A percentile compares a stretch with the other conserved stretches of the same genome.
These are phyloP conservation scores for Tylopilus rubrobrunneus DNA, from an alignment of 768 basidiomycete genomes.

Conservation along the genomic window DNA sequence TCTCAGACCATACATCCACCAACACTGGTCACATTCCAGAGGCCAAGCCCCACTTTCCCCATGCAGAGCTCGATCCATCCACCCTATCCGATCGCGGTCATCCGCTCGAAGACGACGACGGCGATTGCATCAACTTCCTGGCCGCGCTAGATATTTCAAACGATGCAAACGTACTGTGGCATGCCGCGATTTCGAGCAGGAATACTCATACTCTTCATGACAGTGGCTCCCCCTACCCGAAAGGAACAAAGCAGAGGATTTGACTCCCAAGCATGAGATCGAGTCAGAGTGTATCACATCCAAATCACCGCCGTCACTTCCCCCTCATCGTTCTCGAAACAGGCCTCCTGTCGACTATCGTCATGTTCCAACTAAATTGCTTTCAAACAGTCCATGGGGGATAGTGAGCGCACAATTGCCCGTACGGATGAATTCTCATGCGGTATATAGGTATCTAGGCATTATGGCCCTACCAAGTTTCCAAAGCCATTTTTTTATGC, in stretches of 20 bases:
- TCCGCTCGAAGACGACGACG: slow-evolving; percentile 19
- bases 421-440: neutral
- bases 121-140: slow-evolving; percentile 22
- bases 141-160: slow-evolving; percentile 31
- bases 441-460: slow-evolving; percentile 9
- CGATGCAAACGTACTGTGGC: slow-evolving; percentile 24
- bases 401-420: slow-evolving; percentile 10
- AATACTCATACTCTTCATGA: slow-evolving; percentile 3
- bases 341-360: slow-evolving; percentile 17
- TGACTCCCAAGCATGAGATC: slow-evolving; percentile 14
- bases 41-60: neutral
- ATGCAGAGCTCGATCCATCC: slow-evolving; percentile 3
- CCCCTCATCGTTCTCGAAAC: slow-evolving; percentile 13
- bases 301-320: slow-evolving; percentile 1
- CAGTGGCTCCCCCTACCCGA: slow-evolving; percentile 27
- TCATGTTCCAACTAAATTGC: slow-evolving; percentile 19
- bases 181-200: neutral
- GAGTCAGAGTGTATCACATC: neutral
- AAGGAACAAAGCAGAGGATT: slow-evolving; percentile 31
- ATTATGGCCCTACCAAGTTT: slow-evolving; percentile 14
- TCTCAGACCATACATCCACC: neutral
- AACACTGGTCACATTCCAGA: neutral
- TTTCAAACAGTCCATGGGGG: slow-evolving; percentile 17
- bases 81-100: neutral
- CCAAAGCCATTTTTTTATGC: slow-evolving; percentile 22